Conservation (phyloP, 768 basidiomycete species). For the Rhodotorula babjevae region DNA sequence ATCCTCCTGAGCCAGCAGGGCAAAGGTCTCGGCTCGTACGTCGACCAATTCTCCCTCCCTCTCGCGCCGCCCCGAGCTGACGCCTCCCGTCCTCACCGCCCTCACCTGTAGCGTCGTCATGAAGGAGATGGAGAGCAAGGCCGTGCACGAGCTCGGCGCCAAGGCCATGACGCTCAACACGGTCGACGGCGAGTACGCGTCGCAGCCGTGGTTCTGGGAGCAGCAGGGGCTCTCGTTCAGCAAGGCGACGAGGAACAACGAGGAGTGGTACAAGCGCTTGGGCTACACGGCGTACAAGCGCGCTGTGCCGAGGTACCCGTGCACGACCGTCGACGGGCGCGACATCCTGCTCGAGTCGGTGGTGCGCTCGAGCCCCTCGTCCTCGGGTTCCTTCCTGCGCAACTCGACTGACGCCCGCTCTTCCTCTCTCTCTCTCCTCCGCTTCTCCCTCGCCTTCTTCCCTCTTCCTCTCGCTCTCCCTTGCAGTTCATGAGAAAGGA, state of each 20-base stretch:
- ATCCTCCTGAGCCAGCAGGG: slow-evolving; percentile 23
- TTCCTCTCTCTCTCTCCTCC: not conserved
- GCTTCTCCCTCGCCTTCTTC: no score
- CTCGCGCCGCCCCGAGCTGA: no score
- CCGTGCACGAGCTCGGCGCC: not conserved
- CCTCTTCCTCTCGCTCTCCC: not conserved
- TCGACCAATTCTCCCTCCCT: not conserved
- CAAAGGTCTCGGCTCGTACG: slow-evolving; percentile 17
- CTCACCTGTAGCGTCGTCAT: slow-evolving; percentile 16
- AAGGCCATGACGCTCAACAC: slow-evolving; percentile 26
- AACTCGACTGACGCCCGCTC: no score
- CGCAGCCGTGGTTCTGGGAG: not conserved
- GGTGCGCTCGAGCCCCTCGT: slow-evolving; percentile 1
- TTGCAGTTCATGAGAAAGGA: slow-evolving; percentile 8
- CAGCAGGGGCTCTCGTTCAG: not conserved
- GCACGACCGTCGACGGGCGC: not conserved
- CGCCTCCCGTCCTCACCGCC: no score
- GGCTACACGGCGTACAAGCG: slow-evolving; percentile 25
- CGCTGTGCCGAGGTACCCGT: slow-evolving; percentile 12
- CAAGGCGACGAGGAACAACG: slow-evolving; percentile 1
- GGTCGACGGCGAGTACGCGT: slow-evolving; percentile 3
- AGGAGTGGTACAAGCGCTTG: slow-evolving; percentile 21
- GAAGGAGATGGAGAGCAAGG: slow-evolving; percentile 18
- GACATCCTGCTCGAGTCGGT: slow-evolving; percentile 6
- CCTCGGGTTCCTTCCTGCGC: no score